These are phyloP conservation scores for Xanthoconium separans DNA, from an alignment of 1,284 basidiomycete genomes.

Conservation along the genomic window DNA sequence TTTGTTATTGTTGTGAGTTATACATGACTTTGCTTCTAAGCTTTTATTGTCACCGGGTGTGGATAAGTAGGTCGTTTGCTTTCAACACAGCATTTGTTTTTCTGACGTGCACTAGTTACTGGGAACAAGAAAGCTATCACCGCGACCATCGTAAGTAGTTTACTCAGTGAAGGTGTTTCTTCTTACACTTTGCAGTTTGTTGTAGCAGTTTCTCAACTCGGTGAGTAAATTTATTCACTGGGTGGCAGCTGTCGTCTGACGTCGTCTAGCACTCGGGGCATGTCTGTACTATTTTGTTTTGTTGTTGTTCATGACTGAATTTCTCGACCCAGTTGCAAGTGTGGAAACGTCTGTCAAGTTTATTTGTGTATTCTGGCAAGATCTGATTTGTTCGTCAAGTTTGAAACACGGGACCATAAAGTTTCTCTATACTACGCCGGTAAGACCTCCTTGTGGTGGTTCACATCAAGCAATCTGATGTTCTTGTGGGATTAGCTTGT, in stretches of 20 bases:
- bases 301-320: neutral
- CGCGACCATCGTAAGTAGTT: neutral
- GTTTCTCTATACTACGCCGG: constrained; percentile 7
- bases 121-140: neutral
- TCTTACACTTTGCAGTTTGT: neutral
- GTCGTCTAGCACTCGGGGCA: constrained; percentile 2
- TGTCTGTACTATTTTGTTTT: neutral
- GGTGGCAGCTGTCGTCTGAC: neutral
- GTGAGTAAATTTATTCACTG: neutral
- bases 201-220: constrained; percentile 1
- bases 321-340: neutral
- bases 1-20: neutral
- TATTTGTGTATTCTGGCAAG: neutral
- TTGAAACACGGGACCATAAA: neutral
- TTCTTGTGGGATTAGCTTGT: constrained; percentile 5
- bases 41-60: constrained; percentile 17
- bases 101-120: constrained; percentile 3
- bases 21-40: neutral
- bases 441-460: neutral
- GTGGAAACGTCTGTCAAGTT: constrained; percentile 3
- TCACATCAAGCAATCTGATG: neutral
- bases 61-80: constrained; percentile 12
- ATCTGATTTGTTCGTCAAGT: neutral
- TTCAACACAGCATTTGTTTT: too few species aligned
- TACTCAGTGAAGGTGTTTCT: neutral